Evolutionary conservation across 2,329 filamentous ascomycete genomes (phyloP).

Genomic region (Colletotrichum sp.): DNA sequence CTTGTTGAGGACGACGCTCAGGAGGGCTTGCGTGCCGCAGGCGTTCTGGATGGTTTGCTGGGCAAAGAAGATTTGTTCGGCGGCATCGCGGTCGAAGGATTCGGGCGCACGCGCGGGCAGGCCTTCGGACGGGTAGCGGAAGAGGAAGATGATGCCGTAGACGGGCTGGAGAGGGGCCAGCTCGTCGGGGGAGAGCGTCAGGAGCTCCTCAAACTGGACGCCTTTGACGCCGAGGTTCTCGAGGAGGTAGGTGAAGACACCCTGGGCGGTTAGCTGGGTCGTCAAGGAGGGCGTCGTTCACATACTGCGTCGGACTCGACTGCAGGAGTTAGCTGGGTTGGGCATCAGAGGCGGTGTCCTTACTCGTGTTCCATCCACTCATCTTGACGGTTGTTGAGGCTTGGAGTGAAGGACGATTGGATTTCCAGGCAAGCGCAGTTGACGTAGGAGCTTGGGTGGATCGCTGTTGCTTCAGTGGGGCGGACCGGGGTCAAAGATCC

Average conservation of each 20-base stretch:
- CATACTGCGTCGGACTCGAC: conserved; percentile 93
- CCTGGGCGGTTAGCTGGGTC: conserved; percentile 49
- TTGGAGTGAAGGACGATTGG: neutral
- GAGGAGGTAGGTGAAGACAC: conserved; percentile 96
- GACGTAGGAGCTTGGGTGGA: conserved; percentile 17
- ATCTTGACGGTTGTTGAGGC: conserved; percentile 41
- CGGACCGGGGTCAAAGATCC: conserved; percentile 16
- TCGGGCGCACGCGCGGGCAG: conserved; percentile 19
- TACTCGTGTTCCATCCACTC: conserved; percentile 94
- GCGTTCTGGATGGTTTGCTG: conserved; percentile 98
- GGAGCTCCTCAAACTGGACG: conserved; percentile 96
- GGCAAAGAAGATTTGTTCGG: conserved; percentile 88
- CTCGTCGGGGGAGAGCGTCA: conserved; percentile 81
- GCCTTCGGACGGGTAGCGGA: conserved; percentile 91
- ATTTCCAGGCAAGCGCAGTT: neutral
- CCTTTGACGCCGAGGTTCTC: conserved; percentile 88
- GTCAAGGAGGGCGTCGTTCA: neutral
- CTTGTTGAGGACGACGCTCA: conserved; percentile 92
- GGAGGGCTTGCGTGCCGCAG: conserved; percentile 93
- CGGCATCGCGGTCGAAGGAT: conserved; percentile 75
- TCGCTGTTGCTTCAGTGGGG: neutral
- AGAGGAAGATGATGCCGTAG: conserved; percentile 98
- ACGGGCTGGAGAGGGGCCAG: conserved; percentile 76
- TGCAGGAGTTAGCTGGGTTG: conserved; percentile 30
- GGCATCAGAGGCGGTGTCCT: conserved; percentile 30